Conservation (phyloP, 2,329 filamentous ascomycete species). For the Coleophoma crateriformis region DNA sequence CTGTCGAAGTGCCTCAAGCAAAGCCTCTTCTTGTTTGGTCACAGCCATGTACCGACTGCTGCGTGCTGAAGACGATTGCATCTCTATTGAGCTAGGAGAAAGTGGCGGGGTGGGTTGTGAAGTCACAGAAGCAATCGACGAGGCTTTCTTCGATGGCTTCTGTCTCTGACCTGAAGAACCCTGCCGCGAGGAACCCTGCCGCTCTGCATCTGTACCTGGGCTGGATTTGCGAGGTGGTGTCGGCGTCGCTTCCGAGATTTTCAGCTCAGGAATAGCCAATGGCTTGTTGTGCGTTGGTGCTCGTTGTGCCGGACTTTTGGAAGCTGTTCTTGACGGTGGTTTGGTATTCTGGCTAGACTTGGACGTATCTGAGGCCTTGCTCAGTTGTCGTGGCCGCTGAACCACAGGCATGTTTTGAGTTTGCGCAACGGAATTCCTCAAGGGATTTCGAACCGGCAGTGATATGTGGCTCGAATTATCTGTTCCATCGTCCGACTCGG, state of each 20-base stretch:
- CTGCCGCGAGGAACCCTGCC: background rate
- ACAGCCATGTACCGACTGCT: constrained; percentile 39
- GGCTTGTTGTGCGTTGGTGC: background rate
- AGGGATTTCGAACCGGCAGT: background rate
- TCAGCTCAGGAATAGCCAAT: background rate
- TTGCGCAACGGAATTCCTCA: constrained; percentile 1
- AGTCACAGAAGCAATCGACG: constrained; percentile 9
- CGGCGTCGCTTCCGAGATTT: background rate
- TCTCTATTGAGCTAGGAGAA: constrained; percentile 21
- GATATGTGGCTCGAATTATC: constrained; percentile 11
- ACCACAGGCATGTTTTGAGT: constrained; percentile 3
- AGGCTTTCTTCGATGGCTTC: constrained; percentile 5
- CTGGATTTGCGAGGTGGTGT: background rate
- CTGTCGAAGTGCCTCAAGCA: constrained; percentile 42
- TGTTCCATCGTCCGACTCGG: constrained; percentile 14
- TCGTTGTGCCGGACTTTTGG: background rate
- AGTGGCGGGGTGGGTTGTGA: constrained; percentile 22
- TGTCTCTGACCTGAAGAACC: background rate
- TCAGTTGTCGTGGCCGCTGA: background rate
- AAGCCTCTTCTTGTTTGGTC: constrained; percentile 44
- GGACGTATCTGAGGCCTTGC: background rate
- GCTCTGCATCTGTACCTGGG: too few relatives aligned
- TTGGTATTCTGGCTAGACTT: background rate
- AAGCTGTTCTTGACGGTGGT: background rate
- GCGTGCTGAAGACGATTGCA: constrained; percentile 7